phyloP scores from a whole-genome alignment of 345 rosid species.

The Trapa bicornis region DNA sequence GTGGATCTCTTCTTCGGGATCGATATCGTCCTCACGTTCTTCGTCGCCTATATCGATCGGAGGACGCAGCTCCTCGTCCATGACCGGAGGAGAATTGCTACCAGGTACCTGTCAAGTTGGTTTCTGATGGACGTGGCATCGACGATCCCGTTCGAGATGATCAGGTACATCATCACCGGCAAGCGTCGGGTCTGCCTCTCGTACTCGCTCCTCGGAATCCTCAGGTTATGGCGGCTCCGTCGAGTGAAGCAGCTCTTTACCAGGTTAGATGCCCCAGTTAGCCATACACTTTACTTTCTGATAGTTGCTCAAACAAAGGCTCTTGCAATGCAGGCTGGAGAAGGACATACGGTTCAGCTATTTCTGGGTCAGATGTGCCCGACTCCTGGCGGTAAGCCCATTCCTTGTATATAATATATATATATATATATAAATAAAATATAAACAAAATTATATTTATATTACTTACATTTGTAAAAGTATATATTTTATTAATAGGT shows the following conservation, averaged over 20 bases:
- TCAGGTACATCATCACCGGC: slow-evolving; percentile 55
- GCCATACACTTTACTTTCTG: too few species aligned
- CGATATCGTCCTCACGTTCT: slow-evolving; percentile 71
- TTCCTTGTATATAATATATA: too few species aligned
- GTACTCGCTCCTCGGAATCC: slow-evolving; percentile 50
- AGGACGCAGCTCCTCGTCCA: slow-evolving; percentile 66
- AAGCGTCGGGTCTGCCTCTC: slow-evolving; percentile 28
- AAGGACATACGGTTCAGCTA: slow-evolving; percentile 84
- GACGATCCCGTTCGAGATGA: slow-evolving; percentile 63
- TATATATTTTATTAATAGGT: too few species aligned
- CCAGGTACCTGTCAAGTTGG: slow-evolving; percentile 81
- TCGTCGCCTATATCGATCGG: slow-evolving; percentile 56
- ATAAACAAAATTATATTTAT: too few species aligned
- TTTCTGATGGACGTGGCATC: slow-evolving; percentile 94
- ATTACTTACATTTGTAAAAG: too few species aligned
- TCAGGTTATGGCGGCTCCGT: slow-evolving; percentile 80
- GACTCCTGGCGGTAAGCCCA: slow-evolving; percentile 53
- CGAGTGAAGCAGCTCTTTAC: slow-evolving; percentile 74
- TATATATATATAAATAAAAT: too few species aligned
- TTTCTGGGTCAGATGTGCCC: slow-evolving; percentile 62
- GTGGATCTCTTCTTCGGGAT: slow-evolving; percentile 71
- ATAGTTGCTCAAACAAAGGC: too few species aligned
- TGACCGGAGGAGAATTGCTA: slow-evolving; percentile 43
- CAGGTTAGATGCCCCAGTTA: slow-evolving; percentile 22
- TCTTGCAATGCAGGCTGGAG: slow-evolving; percentile 45